Evolutionary conservation across 768 basidiomycete species (phyloP).

Genomic region (Leucosporidium creatinivorum): DNA sequence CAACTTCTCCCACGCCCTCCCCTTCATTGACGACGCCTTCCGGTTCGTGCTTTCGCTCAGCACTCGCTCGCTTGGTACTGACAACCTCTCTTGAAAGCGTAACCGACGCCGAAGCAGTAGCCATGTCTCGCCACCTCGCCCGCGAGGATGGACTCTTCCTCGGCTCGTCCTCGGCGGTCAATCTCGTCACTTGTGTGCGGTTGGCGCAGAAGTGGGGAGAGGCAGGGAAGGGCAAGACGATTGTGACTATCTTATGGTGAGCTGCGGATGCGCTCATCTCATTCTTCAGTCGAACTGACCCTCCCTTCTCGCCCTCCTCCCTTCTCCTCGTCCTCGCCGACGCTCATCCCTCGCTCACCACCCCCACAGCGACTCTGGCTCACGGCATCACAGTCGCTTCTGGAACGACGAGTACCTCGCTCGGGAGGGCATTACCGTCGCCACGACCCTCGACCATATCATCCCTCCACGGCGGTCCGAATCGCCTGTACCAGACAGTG

Average conservation of each 20-base stretch:
- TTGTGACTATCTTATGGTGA: constrained; percentile 76
- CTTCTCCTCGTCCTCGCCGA: background rate
- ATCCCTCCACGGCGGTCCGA: background rate
- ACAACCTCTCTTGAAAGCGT: constrained; percentile 50
- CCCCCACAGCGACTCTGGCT: constrained; percentile 61
- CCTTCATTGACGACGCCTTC: constrained; percentile 81
- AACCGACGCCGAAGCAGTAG: constrained; percentile 85
- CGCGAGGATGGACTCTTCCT: constrained; percentile 85
- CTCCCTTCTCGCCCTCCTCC: background rate
- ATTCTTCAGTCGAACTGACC: constrained; percentile 2
- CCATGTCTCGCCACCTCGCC: constrained; percentile 91
- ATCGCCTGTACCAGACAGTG: no score
- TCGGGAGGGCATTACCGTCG: constrained; percentile 45
- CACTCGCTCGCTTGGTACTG: background rate
- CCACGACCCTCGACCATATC: constrained; percentile 11
- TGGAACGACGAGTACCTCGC: constrained; percentile 53
- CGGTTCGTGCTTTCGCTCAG: constrained; percentile 47
- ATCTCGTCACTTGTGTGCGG: constrained; percentile 83
- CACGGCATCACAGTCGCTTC: constrained; percentile 54
- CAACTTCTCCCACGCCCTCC: constrained; percentile 77
- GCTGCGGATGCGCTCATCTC: background rate
- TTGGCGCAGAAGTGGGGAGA: constrained; percentile 53
- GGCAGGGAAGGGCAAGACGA: constrained; percentile 52
- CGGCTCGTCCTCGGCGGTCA: constrained; percentile 93
- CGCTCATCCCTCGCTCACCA: background rate